Percentiles rank a stretch among this genome's conserved stretches.
phyloP scores from a whole-genome alignment of 179 eudicot genomes.

The Vitellaria paradoxa region DNA sequence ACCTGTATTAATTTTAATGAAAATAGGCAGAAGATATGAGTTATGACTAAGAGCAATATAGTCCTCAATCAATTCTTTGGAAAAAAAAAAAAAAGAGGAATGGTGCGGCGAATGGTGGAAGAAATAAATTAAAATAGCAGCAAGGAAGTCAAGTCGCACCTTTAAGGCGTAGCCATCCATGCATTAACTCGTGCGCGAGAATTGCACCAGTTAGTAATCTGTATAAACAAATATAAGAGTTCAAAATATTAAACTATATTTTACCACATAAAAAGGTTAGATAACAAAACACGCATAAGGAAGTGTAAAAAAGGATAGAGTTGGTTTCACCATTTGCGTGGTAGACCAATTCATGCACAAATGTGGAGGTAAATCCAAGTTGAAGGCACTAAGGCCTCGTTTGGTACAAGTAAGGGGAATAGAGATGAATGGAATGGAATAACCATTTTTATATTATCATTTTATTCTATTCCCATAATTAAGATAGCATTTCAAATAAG shows the following conservation, averaged over 20 bases:
- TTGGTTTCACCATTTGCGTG: no score
- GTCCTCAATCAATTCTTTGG: background rate
- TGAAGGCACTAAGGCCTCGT: background rate
- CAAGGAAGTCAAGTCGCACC: conserved; percentile 37
- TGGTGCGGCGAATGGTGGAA: no score
- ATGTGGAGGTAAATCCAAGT: background rate
- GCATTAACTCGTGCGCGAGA: conserved; percentile 97
- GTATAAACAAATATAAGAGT: conserved; percentile 18
- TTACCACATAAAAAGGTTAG: background rate
- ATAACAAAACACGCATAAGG: background rate
- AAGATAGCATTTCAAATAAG: no score
- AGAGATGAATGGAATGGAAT: no score
- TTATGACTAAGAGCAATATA: background rate
- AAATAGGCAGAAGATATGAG: background rate
- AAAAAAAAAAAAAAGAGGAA: background rate
- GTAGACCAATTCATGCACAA: background rate
- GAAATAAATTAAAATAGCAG: no score
- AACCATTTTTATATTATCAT: no score
- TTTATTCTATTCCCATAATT: no score
- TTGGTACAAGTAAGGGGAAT: background rate
- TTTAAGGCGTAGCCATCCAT: conserved; percentile 93
- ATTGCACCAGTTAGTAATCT: conserved; percentile 96
- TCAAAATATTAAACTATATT: conserved; percentile 1
- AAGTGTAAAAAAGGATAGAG: background rate
- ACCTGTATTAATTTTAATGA: conserved; percentile 25